Evolutionary conservation across 1,284 basidiomycete genomes (phyloP).

Genomic region (Moesziomyces sp.): DNA sequence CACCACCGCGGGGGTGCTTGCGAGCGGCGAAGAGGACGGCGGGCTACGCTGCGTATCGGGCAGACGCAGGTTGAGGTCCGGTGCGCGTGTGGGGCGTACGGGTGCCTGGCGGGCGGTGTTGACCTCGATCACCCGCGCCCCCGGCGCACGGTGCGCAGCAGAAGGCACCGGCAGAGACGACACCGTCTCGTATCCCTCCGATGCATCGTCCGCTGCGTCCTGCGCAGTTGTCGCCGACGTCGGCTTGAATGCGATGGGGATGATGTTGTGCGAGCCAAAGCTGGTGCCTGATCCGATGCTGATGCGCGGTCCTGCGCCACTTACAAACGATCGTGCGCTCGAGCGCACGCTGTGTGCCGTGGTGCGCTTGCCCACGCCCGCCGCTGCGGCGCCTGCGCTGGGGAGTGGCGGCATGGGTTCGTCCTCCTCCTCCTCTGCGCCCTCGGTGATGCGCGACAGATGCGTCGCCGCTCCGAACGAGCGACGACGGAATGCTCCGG

Average conservation of each 20-base stretch:
- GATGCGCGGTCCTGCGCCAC: constrained; percentile 34
- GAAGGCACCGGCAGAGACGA: constrained; percentile 18
- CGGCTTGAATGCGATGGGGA: constrained; percentile 46
- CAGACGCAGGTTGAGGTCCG: constrained; percentile 47
- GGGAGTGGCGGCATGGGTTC: constrained; percentile 7
- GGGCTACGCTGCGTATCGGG: constrained; percentile 20
- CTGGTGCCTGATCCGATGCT: constrained; percentile 40
- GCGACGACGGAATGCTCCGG: constrained; percentile 30
- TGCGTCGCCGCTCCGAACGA: constrained; percentile 53
- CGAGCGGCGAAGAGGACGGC: constrained; percentile 23
- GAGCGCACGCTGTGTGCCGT: constrained; percentile 15
- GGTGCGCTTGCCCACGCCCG: constrained; percentile 7
- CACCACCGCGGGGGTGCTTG: not conserved
- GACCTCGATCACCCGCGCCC: constrained; percentile 29
- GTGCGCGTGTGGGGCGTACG: constrained; percentile 38
- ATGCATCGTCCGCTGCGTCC: not conserved
- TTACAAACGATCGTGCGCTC: constrained; percentile 9
- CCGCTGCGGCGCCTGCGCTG: not conserved
- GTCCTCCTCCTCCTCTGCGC: constrained; percentile 49
- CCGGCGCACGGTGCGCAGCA: constrained; percentile 31
- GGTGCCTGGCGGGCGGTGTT: constrained; percentile 23
- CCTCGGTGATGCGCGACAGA: constrained; percentile 52
- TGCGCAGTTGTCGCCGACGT: not conserved
- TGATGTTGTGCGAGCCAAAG: constrained; percentile 38
- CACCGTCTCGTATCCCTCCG: constrained; percentile 3